phyloP scores from a whole-genome alignment of 148 eudicot species.

The Spergularia marina region DNA sequence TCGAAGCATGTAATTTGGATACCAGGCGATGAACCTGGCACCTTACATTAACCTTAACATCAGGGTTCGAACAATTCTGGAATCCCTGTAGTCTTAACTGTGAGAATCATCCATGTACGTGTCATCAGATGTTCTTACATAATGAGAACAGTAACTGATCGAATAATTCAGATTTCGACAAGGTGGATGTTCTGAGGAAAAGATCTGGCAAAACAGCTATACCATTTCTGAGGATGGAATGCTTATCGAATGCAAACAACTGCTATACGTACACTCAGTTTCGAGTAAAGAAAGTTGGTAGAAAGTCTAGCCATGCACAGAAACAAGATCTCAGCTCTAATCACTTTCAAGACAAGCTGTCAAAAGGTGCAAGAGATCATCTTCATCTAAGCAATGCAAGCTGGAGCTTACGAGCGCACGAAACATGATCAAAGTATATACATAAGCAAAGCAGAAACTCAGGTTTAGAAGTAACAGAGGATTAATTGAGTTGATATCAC shows the following conservation, averaged over 20 bases:
- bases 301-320: conserved; percentile 12
- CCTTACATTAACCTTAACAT: background rate
- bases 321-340: conserved; percentile 18
- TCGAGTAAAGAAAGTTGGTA: conserved; percentile 12
- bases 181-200: background rate
- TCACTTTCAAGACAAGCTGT: conserved; percentile 24
- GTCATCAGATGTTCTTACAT: background rate
- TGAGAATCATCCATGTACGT: too few species aligned
- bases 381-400: conserved; percentile 28
- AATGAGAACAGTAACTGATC: background rate
- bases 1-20: too few species aligned
- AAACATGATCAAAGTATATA: conserved; percentile 4
- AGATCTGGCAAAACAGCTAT: background rate
- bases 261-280: background rate
- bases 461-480: background rate
- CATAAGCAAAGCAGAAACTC: background rate
- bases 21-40: background rate
- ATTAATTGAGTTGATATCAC: conserved; percentile 23
- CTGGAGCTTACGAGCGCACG: conserved; percentile 19
- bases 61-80: background rate
- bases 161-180: background rate
- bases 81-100: too few species aligned
- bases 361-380: conserved; percentile 23
- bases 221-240: background rate
- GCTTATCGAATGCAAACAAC: conserved; percentile 6